Evolutionary conservation across 768 basidiomycete genomes (phyloP).

Genomic region (Rhodotorula graminis): DNA sequence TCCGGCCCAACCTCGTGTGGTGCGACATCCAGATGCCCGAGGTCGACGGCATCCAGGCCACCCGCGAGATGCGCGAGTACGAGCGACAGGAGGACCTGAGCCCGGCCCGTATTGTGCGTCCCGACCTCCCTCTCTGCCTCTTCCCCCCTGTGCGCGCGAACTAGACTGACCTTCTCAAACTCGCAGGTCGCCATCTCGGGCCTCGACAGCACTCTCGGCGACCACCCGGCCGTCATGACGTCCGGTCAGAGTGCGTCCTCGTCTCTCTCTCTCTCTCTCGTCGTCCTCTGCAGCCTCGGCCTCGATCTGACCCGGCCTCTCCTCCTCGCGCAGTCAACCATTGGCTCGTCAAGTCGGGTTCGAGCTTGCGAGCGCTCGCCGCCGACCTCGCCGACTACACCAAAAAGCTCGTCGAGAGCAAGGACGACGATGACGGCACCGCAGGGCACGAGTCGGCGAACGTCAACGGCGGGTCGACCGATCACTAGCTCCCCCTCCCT

Average conservation of each 20-base stretch:
- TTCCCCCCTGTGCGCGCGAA: too few species aligned
- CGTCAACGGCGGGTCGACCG: not conserved
- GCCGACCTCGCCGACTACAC: not conserved
- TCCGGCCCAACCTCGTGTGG: constrained; percentile 2
- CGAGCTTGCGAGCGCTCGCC: not conserved
- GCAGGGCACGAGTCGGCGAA: too few species aligned
- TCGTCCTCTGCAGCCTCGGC: not conserved
- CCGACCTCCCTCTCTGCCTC: not conserved
- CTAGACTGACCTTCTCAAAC: too few species aligned
- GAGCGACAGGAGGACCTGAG: not conserved
- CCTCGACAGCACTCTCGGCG: constrained; percentile 4
- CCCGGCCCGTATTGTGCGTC: not conserved
- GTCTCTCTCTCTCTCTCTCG: not conserved
- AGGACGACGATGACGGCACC: not conserved
- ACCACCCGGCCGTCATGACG: not conserved
- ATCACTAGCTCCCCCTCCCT: not conserved
- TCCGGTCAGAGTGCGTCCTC: not conserved
- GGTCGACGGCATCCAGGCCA: not conserved
- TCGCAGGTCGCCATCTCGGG: constrained; percentile 4
- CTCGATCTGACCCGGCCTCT: not conserved
- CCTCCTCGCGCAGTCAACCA: not conserved
- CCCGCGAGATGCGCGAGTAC: not conserved
- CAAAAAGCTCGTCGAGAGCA: not conserved
- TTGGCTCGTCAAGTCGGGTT: constrained; percentile 11
- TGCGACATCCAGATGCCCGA: constrained; percentile 9